Base-by-base conservation (phyloP, 2,329 filamentous ascomycete genomes). In the Venturia asperata region DNA sequence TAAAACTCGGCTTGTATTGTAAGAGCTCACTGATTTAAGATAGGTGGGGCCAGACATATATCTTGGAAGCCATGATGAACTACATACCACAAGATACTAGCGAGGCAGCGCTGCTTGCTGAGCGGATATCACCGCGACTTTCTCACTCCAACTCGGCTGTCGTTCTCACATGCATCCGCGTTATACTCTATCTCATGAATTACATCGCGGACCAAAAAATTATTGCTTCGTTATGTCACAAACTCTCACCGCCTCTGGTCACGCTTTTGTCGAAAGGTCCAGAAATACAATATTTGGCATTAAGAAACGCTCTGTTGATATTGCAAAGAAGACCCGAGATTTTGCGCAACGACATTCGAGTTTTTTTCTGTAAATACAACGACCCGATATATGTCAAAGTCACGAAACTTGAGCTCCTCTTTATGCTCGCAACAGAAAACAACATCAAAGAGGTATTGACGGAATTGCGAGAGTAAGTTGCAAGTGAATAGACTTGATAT, bases 281-380 rank as follows among this genome's bases (percentile, higher is more conserved):
- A 0, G 94, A 99, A 75, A 94, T 99, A n/a, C 94, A 99, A 75
- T 99, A 99, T 73, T 83, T 99, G 7, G 94, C 94, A 0, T 83
- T 99, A 21, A 84, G 94, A 68, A 99, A 99, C 74, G 94, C 94
- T 0, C 83, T 99, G 1, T 82, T 99, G 17, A 99, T 99, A 70
- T 80, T 99, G 63, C 94, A 99, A 75, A 84, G 93, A 71, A 84
- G 93, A 65, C 94, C 94, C 0, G 94, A 97, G 72, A 93, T 99
- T 10, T 78, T 99, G 64, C 86, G 92, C 68, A 97, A 97, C 76
- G 94, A 99, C 76, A 97, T 99, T 68, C 87, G 94, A 60, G 94
- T 99, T 41, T 99, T 99, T 79, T 99, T 99, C 78, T 99, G 94
- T 86, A 99, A 99, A 82, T 99, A 99, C 78, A 99, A 99, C 75